Base-by-base conservation (phyloP, 2,329 filamentous ascomycete genomes). In the Phaeophleospora eucalypticola region DNA sequence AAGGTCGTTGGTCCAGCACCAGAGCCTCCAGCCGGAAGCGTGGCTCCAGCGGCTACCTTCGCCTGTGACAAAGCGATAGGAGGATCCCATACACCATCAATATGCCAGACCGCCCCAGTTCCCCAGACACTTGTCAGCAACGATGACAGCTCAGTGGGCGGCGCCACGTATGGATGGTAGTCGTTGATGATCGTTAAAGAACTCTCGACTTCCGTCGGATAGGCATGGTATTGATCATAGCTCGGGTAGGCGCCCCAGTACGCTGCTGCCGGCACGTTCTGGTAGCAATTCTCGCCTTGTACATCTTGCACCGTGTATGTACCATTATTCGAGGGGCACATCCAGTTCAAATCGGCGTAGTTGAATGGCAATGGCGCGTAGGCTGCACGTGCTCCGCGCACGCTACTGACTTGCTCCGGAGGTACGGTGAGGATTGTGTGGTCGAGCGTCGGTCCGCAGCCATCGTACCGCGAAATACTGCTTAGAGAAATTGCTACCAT, bases 321-420 rank as follows among this genome's bases (percentile, higher is more conserved):
- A 4, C 51, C 47, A 29, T 45, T 55, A 6, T 46, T 37, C 12
- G 43, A 43, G 17, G 47, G 43, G 36, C 57, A 61, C 18, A 46
- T 50, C 50, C 53, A 59, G 19, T 61, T 61, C 15, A 61, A 44
- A 36, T 61, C 57, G 8, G 47, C 54, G 27, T 49, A 56, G 17
- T 57, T 51, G 45, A 59, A 61, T 2, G 48, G 46, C 12, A 48
- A 36, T 15, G 45, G 44, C 12, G 36, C 34, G 37, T 46, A 57
- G 0, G 49, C 17, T 8, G 49, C 55, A 21, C 54, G 47, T 9
- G 43, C 51, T 24, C 52, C 55, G 12, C 57, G 47, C 3, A 56
- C 52, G 16, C 53, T 56, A 14, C 45, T 42, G 8, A 61, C 46
- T 37, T 58, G 38, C 4, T 53, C 49, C 4, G 53, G 55, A 7